Conservation (phyloP, 208 protist genomes). For the Leishmania guyanensis region DNA sequence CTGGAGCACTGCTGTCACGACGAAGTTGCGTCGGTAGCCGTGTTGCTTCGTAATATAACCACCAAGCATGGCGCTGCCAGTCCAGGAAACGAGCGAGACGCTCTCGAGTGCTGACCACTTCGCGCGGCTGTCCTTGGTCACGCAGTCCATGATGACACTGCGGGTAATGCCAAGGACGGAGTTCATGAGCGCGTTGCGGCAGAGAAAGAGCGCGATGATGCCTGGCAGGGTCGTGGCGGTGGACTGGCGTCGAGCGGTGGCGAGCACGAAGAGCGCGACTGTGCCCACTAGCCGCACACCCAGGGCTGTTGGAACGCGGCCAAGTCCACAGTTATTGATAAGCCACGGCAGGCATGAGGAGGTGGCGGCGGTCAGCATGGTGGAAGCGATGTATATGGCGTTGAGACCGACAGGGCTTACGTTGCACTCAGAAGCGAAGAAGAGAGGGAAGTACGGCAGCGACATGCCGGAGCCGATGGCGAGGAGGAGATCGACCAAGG, state of each 20-base stretch:
- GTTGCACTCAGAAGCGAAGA: constrained; percentile 32
- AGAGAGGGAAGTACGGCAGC: constrained; percentile 49
- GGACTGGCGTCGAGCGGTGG: not conserved
- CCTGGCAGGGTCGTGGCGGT: constrained; percentile 5
- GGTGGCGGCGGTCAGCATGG: constrained; percentile 26
- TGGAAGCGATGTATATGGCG: constrained; percentile 40
- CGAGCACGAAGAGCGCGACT: constrained; percentile 29
- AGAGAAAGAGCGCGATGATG: constrained; percentile 37
- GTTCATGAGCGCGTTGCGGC: constrained; percentile 72
- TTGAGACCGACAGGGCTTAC: constrained; percentile 38
- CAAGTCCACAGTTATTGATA: constrained; percentile 4
- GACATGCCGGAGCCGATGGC: constrained; percentile 61
- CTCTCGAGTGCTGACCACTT: constrained; percentile 77
- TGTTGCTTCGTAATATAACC: constrained; percentile 44
- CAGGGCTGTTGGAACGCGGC: constrained; percentile 42
- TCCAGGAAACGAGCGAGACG: constrained; percentile 64
- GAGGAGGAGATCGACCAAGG: constrained; percentile 46
- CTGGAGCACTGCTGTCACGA: constrained; percentile 57
- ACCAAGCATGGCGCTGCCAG: constrained; percentile 62
- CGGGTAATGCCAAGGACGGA: constrained; percentile 57
- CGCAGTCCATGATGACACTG: constrained; percentile 76
- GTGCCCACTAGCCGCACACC: constrained; percentile 42
- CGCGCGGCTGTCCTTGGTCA: constrained; percentile 35
- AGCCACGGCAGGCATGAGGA: constrained; percentile 31
- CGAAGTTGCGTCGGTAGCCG: constrained; percentile 53